Conservation (phyloP, 495 filamentous ascomycete genomes). For the Podospora pseudocomata region DNA sequence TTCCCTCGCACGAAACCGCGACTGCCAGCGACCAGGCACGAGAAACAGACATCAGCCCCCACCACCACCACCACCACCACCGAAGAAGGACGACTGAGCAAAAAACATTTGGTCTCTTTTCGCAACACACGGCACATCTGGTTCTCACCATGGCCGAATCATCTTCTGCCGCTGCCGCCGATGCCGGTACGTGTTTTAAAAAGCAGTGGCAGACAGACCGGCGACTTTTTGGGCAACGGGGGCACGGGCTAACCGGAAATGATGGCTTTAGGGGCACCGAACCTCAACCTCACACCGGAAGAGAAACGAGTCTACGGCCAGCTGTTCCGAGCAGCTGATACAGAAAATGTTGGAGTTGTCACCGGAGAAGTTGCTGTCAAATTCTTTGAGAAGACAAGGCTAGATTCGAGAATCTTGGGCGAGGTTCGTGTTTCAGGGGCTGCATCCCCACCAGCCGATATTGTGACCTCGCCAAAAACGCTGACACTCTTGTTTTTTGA, state of each 20-base stretch:
- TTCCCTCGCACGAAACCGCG: background rate
- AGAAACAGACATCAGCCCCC: background rate
- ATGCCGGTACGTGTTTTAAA: conserved; percentile 26
- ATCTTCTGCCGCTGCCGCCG: conserved; percentile 17
- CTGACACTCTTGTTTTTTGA: conserved; percentile 7
- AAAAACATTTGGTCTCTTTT: background rate
- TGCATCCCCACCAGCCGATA: background rate
- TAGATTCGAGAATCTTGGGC: conserved; percentile 79
- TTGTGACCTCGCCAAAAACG: conserved; percentile 1
- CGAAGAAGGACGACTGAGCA: background rate
- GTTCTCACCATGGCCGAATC: conserved; percentile 33
- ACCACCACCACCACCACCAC: conserved; percentile 4
- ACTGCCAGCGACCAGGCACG: background rate
- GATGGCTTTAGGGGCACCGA: conserved; percentile 51
- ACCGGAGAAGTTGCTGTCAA: conserved; percentile 94
- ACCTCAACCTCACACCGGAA: conserved; percentile 82
- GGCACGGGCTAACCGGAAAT: conserved; percentile 6
- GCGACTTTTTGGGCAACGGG: background rate
- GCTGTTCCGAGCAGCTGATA: conserved; percentile 85
- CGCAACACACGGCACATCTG: conserved; percentile 17
- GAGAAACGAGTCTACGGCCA: conserved; percentile 92
- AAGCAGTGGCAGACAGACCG: background rate
- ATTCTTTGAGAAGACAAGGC: conserved; percentile 94
- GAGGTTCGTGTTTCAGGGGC: conserved; percentile 54
- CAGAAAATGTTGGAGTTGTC: conserved; percentile 85